These are phyloP conservation scores for Phytophthora agathidicida DNA, from an alignment of 352 stramenopile species.

Conservation along the genomic window DNA sequence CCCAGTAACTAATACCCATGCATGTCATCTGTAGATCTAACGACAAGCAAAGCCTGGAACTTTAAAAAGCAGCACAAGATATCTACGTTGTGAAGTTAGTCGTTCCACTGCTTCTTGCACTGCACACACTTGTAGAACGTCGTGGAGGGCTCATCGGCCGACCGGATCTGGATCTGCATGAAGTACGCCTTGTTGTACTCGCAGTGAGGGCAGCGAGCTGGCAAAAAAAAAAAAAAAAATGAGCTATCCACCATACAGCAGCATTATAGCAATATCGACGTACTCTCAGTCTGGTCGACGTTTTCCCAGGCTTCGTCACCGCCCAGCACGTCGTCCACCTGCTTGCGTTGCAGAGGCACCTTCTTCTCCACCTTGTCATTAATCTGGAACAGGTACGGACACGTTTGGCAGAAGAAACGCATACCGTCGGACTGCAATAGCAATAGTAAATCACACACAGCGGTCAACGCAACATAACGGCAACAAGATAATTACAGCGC, in stretches of 20 bases:
- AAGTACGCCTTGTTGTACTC: conserved; percentile 98
- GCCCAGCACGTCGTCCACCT: conserved; percentile 98
- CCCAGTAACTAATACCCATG: conserved; percentile 7
- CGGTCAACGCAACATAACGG: not conserved
- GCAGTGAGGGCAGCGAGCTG: conserved; percentile 95
- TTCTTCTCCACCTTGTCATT: conserved; percentile 90
- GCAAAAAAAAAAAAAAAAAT: not conserved
- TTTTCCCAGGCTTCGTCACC: conserved; percentile 98
- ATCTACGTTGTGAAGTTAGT: too few species aligned
- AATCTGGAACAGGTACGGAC: conserved; percentile 90
- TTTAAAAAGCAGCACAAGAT: too few species aligned
- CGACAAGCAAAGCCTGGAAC: too few species aligned
- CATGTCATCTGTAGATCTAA: conserved; percentile 11
- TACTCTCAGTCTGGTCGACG: conserved; percentile 96
- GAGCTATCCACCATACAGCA: not conserved
- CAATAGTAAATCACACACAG: not conserved
- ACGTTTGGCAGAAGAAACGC: conserved; percentile 92
- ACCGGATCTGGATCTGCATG: conserved; percentile 99
- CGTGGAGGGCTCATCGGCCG: conserved; percentile 98
- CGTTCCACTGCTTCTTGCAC: conserved; percentile 98
- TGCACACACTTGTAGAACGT: conserved; percentile 99
- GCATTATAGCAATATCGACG: conserved; percentile 12
- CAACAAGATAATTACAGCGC: not conserved
- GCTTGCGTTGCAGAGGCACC: conserved; percentile 94
- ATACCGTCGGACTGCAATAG: conserved; percentile 75